Conservation (phyloP, 192 early-diverging fungal species). For the Coemansia sp. region DNA sequence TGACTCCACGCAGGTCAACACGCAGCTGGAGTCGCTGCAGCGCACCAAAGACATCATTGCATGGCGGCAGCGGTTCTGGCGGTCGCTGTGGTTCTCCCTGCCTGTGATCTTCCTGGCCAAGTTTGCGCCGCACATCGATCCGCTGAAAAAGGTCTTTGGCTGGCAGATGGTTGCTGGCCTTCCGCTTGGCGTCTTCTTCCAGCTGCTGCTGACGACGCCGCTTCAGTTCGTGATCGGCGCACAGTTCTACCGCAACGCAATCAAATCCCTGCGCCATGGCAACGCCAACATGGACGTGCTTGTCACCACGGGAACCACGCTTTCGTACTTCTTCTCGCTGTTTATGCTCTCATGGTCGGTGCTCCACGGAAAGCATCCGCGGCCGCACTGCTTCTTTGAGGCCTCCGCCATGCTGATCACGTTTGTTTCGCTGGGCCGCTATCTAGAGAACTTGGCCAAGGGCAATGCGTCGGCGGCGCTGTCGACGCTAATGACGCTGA, state of each 20-base stretch:
- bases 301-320: conserved; percentile 80
- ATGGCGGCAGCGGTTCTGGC: conserved; percentile 71
- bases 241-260: conserved; percentile 77
- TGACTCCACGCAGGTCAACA: conserved; percentile 62
- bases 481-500: conserved; percentile 82
- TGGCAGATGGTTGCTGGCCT: conserved; percentile 64
- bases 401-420: conserved; percentile 89
- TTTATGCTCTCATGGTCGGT: conserved; percentile 71
- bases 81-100: conserved; percentile 69
- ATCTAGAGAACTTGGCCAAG: conserved; percentile 94
- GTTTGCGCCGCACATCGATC: conserved; percentile 38
- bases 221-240: conserved; percentile 89
- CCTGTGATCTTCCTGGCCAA: conserved; percentile 77
- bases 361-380: conserved; percentile 52
- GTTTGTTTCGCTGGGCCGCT: conserved; percentile 90
- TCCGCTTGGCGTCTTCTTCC: conserved; percentile 63
- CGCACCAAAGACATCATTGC: conserved; percentile 82
- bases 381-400: conserved; percentile 90
- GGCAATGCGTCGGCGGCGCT: conserved; percentile 88
- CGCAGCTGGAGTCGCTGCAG: conserved; percentile 83
- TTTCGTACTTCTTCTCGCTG: conserved; percentile 82
- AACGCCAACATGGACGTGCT: conserved; percentile 97
- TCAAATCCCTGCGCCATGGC: conserved; percentile 75
- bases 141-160: conserved; percentile 17
- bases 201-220: conserved; percentile 80